Conservation (phyloP, 192 early-diverging fungal genomes). For the Linnemannia schmuckeri region DNA sequence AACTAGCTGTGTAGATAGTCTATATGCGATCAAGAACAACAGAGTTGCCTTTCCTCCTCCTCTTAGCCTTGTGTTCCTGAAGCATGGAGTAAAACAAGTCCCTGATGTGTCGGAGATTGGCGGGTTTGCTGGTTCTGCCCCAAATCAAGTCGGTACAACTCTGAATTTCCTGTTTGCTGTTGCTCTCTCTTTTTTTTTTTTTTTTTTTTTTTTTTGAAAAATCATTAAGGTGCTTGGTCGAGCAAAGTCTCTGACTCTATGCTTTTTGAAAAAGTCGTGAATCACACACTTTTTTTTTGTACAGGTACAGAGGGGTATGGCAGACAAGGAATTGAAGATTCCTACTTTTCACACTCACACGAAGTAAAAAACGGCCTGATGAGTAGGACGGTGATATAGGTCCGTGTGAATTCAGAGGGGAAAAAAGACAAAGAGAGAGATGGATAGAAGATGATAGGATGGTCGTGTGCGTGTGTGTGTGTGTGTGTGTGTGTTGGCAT, state of each 20-base stretch:
- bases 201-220: neutral
- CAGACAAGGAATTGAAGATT: too few relatives aligned
- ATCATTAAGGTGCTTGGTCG: neutral
- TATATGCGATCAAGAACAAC: neutral
- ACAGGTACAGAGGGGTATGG: too few relatives aligned
- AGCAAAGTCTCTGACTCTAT: constrained; percentile 7
- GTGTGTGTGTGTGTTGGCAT: constrained; percentile 7
- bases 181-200: neutral
- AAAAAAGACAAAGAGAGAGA: neutral
- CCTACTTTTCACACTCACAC: too few relatives aligned
- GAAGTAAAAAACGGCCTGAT: too few relatives aligned
- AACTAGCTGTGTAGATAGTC: neutral
- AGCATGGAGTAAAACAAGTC: neutral
- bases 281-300: neutral
- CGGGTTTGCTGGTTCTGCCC: neutral
- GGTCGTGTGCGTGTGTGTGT: neutral
- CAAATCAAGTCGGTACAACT: neutral
- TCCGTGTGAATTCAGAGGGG: neutral
- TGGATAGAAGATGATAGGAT: neutral
- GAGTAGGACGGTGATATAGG: neutral
- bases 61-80: neutral
- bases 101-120: neutral
- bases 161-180: neutral
- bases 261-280: neutral
- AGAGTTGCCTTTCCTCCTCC: neutral